These are phyloP conservation scores for Arctium minus DNA, from an alignment of 129 eudicot species.

Conservation along the genomic window DNA sequence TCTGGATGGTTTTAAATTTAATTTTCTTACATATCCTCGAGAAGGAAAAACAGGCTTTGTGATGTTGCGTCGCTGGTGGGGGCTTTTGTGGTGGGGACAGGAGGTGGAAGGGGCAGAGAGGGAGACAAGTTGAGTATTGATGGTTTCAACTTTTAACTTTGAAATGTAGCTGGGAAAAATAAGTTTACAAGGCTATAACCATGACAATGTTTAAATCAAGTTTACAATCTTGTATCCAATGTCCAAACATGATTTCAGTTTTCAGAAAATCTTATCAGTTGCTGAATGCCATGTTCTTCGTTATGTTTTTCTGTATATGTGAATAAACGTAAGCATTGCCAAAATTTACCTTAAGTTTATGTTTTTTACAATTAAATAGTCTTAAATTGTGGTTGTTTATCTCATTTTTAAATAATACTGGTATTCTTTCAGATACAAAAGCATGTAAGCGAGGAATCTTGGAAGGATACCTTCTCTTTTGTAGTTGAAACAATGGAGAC, in stretches of 20 bases:
- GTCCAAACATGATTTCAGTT: neutral
- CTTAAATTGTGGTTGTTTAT: neutral
- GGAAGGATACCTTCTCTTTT: constrained; percentile 61
- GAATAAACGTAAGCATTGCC: neutral
- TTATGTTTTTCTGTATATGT: neutral
- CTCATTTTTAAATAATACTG: neutral
- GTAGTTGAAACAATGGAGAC: constrained; percentile 87
- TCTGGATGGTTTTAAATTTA: no score
- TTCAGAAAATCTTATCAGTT: neutral
- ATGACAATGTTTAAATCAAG: neutral
- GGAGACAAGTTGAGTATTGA: no score
- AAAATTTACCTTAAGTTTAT: neutral
- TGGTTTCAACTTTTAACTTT: no score
- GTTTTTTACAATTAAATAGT: neutral
- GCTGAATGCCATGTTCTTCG: neutral
- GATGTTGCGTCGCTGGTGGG: no score
- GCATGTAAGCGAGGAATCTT: constrained; percentile 56
- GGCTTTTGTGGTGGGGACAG: no score
- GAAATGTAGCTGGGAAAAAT: no score
- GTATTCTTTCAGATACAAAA: constrained; percentile 53
- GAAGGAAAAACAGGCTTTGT: no score
- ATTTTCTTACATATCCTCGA: no score
- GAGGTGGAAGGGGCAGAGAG: no score
- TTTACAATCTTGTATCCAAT: neutral
- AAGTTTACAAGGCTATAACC: neutral